Conservation (phyloP, 352 stramenopile species). For the Blastocystis sp. region DNA sequence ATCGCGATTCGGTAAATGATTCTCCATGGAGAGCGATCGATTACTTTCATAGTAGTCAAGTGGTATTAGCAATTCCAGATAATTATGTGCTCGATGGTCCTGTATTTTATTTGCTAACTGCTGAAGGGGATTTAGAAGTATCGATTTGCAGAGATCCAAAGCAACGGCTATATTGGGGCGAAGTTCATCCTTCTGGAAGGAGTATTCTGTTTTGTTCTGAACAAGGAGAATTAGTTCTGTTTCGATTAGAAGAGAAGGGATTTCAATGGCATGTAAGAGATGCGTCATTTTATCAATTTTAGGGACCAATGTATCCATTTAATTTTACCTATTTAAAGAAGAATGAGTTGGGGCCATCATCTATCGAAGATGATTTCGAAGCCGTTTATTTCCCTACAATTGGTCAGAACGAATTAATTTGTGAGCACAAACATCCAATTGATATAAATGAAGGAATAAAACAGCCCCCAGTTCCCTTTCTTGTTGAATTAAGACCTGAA, state of each 20-base stretch:
- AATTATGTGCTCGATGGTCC: slow-evolving; percentile 7
- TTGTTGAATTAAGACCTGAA: not conserved
- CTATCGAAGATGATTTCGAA: not conserved
- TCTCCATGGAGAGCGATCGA: not conserved
- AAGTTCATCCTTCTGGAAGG: not conserved
- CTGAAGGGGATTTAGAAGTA: not conserved
- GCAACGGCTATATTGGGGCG: not conserved
- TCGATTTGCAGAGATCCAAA: slow-evolving; percentile 18
- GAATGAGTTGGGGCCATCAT: not conserved
- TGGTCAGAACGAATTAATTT: not conserved
- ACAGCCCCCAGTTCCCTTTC: not conserved
- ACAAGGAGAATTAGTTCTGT: slow-evolving; percentile 6
- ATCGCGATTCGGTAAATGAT: slow-evolving; percentile 31
- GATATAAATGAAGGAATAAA: not conserved
- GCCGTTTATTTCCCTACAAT: not conserved
- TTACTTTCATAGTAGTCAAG: not conserved
- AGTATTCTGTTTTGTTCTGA: slow-evolving; percentile 36
- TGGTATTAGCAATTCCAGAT: not conserved
- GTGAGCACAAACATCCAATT: not conserved
- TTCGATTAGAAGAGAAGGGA: not conserved
- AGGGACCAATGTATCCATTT: slow-evolving; percentile 29
- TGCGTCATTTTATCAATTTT: not conserved
- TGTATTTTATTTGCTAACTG: slow-evolving; percentile 11
- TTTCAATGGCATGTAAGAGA: not conserved
- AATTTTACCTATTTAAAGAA: slow-evolving; percentile 23